These are phyloP conservation scores for Maudiozyma humilis DNA, from an alignment of 1,139 yeast species.

Conservation along the genomic window DNA sequence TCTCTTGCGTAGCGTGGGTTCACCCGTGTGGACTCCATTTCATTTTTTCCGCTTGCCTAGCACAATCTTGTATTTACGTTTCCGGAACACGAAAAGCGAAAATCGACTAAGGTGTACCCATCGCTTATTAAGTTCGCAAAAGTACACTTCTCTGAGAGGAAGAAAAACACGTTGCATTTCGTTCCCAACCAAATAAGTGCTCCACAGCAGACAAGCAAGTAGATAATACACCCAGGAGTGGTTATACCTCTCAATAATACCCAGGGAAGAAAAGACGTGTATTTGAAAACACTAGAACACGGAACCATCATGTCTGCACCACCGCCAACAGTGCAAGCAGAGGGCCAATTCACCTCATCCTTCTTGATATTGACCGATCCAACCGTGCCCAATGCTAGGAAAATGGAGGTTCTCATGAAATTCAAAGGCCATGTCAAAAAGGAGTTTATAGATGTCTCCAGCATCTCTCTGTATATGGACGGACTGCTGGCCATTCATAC, in stretches of 20 bases:
- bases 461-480: slow-evolving; percentile 50
- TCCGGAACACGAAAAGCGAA: neutral
- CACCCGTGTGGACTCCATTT: too few relatives aligned
- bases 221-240: too few relatives aligned
- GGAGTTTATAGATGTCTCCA: slow-evolving; percentile 48
- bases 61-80: neutral
- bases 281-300: neutral
- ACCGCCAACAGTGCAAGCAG: too few relatives aligned
- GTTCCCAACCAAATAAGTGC: too few relatives aligned
- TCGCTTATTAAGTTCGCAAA: neutral
- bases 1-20: too few relatives aligned
- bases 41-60: neutral
- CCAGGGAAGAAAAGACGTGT: neutral
- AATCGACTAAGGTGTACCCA: neutral
- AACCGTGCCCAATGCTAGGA: slow-evolving; percentile 23
- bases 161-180: too few relatives aligned
- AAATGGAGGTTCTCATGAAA: slow-evolving; percentile 38
- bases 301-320: too few relatives aligned
- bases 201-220: too few relatives aligned
- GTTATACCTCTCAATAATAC: too few relatives aligned
- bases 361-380: slow-evolving; percentile 10
- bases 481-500: slow-evolving; percentile 36
- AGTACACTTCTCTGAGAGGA: neutral
- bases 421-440: slow-evolving; percentile 66
- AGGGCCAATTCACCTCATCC: slow-evolving; percentile 5